Evolutionary conservation across 1,284 basidiomycete species (phyloP), one percentile per base, ranked within the genome.

Genomic region (Leccinum subrobustum): DNA sequence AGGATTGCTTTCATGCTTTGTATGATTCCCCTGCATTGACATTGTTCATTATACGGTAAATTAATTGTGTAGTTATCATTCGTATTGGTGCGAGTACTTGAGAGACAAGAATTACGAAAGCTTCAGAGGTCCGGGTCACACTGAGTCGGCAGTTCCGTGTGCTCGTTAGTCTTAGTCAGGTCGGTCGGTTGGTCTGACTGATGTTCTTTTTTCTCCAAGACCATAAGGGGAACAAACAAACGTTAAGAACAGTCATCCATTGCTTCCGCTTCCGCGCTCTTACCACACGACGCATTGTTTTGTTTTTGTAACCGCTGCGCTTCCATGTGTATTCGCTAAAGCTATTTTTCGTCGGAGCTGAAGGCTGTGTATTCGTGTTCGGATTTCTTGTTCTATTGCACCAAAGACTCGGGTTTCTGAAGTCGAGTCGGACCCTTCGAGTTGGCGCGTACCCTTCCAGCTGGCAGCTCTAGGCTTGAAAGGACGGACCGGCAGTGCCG

Each of bases 21-120:
- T 31, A 50, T 23, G 18, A 47, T 64, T 56, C 35, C 29, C 63
- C 18, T 66, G 64, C 53, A 37, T 47, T 18, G 18, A 23, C 3
- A 47, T 12, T 47, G 3, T 23, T 47, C 44, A 20, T 47, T 47
- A 47, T 47, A 47, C 18, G 44, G 44, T 47, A 47, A 47, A 23
- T 23, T 47, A 47, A 47, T 47, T 11, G 44, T 12, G 2, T 47
- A 47, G n/a, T 12, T 47, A 47, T 23, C 20, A 7, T 23, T 14
- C 44, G 11, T 47, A 47, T 47, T 14, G 3, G 20, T 47, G 20
- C 20, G 12, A 14, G 20, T 23, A 23, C 44, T 47, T 47, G 23
- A 47, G 11, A 47, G 44, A 47, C 44, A 47, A 47, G 11, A 20
- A 12, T 20, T 20, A 47, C 18, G 18, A 47, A 47, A 12, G 9